Evolutionary conservation across 306 rosid species (phyloP).

Genomic region (Gleditsia sinensis): DNA sequence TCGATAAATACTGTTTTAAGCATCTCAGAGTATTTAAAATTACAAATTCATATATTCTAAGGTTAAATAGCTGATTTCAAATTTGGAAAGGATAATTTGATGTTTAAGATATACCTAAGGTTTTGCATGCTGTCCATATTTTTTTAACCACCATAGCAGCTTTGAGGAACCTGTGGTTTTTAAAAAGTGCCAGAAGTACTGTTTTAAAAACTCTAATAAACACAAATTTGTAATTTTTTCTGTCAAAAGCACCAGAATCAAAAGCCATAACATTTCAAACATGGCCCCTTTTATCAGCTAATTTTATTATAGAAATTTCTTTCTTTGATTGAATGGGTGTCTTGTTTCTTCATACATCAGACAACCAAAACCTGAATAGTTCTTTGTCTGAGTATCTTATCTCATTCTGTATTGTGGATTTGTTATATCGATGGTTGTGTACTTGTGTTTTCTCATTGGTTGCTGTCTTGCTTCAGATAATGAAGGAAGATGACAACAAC

Average conservation of each 20-base stretch:
- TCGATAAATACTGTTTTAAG: neutral
- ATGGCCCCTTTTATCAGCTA: neutral
- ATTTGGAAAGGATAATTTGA: neutral
- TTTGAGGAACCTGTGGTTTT: neutral
- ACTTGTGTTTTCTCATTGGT: neutral
- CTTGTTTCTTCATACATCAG: neutral
- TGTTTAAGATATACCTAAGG: neutral
- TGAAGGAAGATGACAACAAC: constrained; percentile 96
- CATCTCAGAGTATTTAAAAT: neutral
- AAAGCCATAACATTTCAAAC: neutral
- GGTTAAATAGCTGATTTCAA: neutral
- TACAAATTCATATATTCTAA: neutral
- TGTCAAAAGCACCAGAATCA: neutral
- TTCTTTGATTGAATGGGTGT: neutral
- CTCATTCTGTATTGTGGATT: neutral
- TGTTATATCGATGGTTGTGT: neutral
- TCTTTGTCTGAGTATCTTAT: neutral
- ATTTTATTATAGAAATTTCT: neutral
- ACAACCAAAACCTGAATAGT: neutral
- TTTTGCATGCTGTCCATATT: neutral
- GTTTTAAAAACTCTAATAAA: neutral
- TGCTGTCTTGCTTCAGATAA: constrained; percentile 51
- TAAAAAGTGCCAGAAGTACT: neutral
- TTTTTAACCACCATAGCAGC: neutral
- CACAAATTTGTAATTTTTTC: neutral